These are phyloP conservation scores for Eucalyptus lansdowneana DNA, from an alignment of 345 rosid genomes.

Conservation along the genomic window DNA sequence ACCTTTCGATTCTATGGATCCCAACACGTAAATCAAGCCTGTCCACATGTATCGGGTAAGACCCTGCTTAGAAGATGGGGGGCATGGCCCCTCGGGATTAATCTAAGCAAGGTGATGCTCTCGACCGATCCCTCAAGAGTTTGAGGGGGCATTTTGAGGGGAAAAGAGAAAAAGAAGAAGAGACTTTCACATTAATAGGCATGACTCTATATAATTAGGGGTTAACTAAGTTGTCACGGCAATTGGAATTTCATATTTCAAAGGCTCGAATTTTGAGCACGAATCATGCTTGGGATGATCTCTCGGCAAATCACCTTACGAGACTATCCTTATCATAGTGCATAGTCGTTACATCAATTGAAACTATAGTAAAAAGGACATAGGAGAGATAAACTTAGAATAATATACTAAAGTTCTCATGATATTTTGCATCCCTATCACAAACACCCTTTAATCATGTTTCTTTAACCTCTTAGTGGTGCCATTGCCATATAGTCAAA, in stretches of 20 bases:
- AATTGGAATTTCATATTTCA: background rate
- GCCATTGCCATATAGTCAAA: background rate
- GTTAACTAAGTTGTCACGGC: background rate
- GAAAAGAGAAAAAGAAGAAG: background rate
- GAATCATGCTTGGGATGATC: background rate
- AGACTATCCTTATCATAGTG: background rate
- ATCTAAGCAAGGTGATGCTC: background rate
- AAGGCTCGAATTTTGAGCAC: background rate
- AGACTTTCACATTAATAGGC: background rate
- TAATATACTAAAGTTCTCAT: background rate
- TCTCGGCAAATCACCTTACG: background rate
- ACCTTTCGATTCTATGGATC: background rate
- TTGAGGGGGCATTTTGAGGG: background rate
- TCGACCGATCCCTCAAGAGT: background rate
- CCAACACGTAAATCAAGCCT: rapidly evolving
- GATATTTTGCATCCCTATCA: background rate
- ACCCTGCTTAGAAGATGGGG: background rate
- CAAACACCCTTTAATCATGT: background rate
- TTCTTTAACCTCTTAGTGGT: background rate
- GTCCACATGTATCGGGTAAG: background rate
- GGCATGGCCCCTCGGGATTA: background rate
- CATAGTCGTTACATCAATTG: background rate
- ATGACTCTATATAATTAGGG: background rate
- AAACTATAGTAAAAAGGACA: background rate
- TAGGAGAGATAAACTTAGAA: background rate